These are phyloP conservation scores for Amylocystis lapponica DNA, from an alignment of 768 basidiomycete species.

Conservation along the genomic window DNA sequence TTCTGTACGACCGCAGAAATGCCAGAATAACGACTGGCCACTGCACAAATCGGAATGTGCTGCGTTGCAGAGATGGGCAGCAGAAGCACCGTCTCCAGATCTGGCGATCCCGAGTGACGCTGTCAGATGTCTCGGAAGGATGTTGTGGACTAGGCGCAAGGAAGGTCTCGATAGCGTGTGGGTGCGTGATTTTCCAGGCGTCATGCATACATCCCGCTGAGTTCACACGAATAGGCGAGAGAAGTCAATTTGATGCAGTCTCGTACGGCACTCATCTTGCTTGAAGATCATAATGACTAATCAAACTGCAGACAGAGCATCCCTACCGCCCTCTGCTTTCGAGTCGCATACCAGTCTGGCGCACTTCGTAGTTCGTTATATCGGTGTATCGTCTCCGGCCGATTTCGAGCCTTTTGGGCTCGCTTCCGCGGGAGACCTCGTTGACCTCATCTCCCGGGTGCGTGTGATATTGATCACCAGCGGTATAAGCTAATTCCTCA, in stretches of 20 bases:
- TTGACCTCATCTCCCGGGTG: constrained; percentile 70
- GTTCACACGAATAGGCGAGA: constrained; percentile 37
- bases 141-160: constrained; percentile 61
- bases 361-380: constrained; percentile 67
- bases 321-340: constrained; percentile 41
- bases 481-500: neutral
- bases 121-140: constrained; percentile 69
- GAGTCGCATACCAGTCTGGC: constrained; percentile 66
- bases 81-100: constrained; percentile 41
- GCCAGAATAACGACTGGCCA: constrained; percentile 71
- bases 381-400: constrained; percentile 51
- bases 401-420: constrained; percentile 57
- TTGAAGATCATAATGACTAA: too few species aligned
- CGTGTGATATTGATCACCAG: constrained; percentile 14
- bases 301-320: constrained; percentile 44
- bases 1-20: constrained; percentile 38
- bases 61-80: constrained; percentile 56
- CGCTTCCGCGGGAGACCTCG: constrained; percentile 53
- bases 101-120: constrained; percentile 66
- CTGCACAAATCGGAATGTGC: constrained; percentile 75
- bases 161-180: constrained; percentile 47
- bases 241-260: constrained; percentile 72
- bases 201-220: neutral
- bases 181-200: constrained; percentile 43
- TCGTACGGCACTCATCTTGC: constrained; percentile 42